These are phyloP conservation scores for Ceriops tagal DNA, from an alignment of 345 rosid genomes.

Conservation along the genomic window DNA sequence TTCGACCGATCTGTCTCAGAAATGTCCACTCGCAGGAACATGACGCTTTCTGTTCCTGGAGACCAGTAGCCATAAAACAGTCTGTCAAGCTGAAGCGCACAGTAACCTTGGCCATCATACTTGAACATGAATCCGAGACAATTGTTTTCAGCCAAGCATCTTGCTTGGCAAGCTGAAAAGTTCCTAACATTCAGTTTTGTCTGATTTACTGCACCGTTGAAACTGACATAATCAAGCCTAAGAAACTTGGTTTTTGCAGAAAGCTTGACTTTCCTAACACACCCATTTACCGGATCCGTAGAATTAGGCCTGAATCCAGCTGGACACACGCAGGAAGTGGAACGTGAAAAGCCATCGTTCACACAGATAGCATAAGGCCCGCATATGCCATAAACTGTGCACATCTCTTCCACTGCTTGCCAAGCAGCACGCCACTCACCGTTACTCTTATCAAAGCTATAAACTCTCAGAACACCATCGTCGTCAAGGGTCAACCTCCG, in stretches of 20 bases:
- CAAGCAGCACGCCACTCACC: conserved; percentile 39
- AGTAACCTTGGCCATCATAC: conserved; percentile 48
- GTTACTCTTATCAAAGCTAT: conserved; percentile 22
- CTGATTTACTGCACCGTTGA: conserved; percentile 41
- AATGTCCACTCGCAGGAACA: conserved; percentile 45
- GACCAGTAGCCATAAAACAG: conserved; percentile 58
- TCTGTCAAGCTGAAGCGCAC: conserved; percentile 41
- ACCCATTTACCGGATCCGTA: conserved; percentile 5
- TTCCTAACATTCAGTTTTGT: conserved; percentile 21
- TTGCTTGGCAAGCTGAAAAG: conserved; percentile 32
- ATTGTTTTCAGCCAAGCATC: conserved; percentile 20
- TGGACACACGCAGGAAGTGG: conserved; percentile 46
- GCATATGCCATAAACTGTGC: conserved; percentile 43
- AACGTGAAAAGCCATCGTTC: conserved; percentile 26
- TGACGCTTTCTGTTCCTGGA: conserved; percentile 41
- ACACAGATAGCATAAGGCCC: conserved; percentile 55
- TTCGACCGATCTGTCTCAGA: conserved; percentile 34
- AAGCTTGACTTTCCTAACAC: conserved; percentile 34
- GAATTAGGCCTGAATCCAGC: conserved; percentile 38
- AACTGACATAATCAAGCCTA: conserved; percentile 61
- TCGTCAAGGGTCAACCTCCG: conserved; percentile 44
- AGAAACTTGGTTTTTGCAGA: conserved; percentile 35
- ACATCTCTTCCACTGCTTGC: conserved; percentile 51
- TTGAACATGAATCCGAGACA: conserved; percentile 56
- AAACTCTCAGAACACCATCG: conserved; percentile 50